Evolutionary conservation across 2,329 filamentous ascomycete species (phyloP).

Genomic region (Colletotrichum camelliae): DNA sequence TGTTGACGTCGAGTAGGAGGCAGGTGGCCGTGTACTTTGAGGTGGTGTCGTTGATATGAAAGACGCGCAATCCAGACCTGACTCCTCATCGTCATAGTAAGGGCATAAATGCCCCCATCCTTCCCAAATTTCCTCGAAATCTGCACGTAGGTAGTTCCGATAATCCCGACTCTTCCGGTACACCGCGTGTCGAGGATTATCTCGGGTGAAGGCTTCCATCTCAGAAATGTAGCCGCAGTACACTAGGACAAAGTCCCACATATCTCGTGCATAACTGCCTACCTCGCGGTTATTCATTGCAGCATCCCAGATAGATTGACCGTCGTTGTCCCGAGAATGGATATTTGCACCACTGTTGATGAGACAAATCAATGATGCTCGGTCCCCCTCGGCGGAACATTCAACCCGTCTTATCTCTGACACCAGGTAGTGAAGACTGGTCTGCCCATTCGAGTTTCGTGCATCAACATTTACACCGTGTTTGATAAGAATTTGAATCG

Average conservation of each 20-base stretch:
- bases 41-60: not conserved
- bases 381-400: accelerated
- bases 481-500: not conserved
- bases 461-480: not conserved
- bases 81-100: not conserved
- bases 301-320: not conserved
- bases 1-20: not conserved
- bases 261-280: not conserved
- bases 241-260: not conserved
- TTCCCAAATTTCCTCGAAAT: not conserved
- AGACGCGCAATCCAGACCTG: not conserved
- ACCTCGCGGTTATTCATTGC: accelerated
- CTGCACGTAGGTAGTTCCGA: not conserved
- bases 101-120: not conserved
- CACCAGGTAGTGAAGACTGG: not conserved
- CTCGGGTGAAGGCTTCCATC: not conserved
- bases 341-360: not conserved
- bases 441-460: not conserved
- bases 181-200: not conserved
- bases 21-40: not conserved
- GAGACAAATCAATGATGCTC: not conserved
- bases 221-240: not conserved
- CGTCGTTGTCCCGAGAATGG: not conserved
- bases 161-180: not conserved
- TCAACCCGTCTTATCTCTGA: not conserved